phyloP scores from a whole-genome alignment of 345 rosid genomes.

The Syzygium oleosum region DNA sequence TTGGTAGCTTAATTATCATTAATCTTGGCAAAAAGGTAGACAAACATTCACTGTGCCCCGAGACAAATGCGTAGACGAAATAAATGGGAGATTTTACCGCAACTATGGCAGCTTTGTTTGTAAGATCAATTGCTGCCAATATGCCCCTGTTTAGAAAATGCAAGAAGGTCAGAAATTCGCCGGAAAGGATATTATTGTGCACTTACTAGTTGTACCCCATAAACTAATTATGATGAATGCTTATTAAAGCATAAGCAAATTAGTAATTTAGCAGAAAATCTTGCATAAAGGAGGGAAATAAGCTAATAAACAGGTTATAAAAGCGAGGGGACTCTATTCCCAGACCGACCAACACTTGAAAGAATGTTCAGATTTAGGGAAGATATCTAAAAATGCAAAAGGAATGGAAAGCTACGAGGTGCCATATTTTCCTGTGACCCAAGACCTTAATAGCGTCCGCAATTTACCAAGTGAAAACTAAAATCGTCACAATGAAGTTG shows the following conservation, averaged over 20 bases:
- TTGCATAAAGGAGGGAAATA: neutral
- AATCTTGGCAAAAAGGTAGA: neutral
- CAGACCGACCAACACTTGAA: neutral
- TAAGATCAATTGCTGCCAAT: constrained; percentile 70
- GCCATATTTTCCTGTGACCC: neutral
- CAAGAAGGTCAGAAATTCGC: neutral
- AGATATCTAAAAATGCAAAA: neutral
- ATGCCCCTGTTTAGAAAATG: constrained; percentile 53
- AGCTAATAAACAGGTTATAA: neutral
- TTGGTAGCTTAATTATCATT: neutral
- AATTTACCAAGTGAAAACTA: neutral
- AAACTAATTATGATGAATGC: neutral
- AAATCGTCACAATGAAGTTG: neutral
- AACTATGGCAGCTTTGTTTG: constrained; percentile 30
- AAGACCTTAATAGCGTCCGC: neutral
- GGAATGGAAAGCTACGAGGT: neutral
- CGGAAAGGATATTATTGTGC: neutral
- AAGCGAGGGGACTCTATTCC: neutral
- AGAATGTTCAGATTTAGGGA: neutral
- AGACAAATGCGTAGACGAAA: neutral
- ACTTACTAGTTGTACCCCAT: neutral
- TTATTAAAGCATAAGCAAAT: neutral
- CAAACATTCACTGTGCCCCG: neutral
- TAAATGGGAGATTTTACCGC: constrained; percentile 44
- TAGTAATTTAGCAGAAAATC: neutral